Conservation (phyloP, 1,284 basidiomycete species). For the Puccinia hordei region DNA sequence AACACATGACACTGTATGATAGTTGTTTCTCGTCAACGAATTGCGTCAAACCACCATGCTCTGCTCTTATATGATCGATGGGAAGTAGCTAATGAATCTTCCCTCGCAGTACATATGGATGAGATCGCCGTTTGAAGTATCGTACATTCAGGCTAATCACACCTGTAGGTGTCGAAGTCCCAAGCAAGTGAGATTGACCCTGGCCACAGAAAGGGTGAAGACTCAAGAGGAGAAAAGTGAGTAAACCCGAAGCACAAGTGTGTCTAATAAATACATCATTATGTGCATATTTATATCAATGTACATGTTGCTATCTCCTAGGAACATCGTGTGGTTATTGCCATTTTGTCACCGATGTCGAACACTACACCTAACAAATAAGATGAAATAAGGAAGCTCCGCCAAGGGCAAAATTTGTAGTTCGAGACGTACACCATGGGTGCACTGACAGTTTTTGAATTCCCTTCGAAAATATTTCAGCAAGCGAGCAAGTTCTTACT, state of each 20-base stretch:
- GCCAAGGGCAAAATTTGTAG: too few species aligned
- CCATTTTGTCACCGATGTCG: too few species aligned
- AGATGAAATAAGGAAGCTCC: too few species aligned
- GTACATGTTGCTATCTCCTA: background rate
- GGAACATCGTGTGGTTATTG: background rate
- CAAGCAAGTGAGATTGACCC: background rate
- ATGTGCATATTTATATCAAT: background rate
- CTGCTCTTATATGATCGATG: background rate
- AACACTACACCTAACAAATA: too few species aligned
- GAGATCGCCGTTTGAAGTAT: background rate
- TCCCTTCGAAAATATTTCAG: too few species aligned
- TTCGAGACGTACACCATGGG: too few species aligned
- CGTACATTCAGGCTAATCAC: background rate
- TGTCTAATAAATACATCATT: too few species aligned
- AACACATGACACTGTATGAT: background rate
- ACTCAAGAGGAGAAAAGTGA: background rate
- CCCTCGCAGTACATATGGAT: background rate
- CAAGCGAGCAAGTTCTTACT: too few species aligned
- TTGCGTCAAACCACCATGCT: background rate
- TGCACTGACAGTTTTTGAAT: too few species aligned
- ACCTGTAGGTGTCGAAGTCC: background rate
- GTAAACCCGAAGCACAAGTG: background rate
- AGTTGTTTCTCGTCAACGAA: conserved; percentile 1
- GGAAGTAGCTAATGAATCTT: background rate
- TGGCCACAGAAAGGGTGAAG: background rate